A percentile compares a stretch with the other conserved stretches of the same genome.
Conservation (phyloP, 176 grass and related monocot species). For the Lolium perenne region DNA sequence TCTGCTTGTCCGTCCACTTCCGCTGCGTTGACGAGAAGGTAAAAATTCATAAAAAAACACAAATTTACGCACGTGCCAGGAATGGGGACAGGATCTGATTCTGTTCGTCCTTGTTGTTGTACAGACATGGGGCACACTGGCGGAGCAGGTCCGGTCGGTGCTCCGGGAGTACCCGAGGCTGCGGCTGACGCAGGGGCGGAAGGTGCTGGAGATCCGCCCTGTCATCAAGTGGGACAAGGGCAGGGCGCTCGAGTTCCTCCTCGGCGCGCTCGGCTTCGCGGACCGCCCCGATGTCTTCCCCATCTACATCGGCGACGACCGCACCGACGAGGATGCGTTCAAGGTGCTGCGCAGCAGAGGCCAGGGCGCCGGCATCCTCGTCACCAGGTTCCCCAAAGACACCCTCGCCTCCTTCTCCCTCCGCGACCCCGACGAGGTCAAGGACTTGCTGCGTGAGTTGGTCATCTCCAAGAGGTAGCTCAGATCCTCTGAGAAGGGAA, state of each 20-base stretch:
- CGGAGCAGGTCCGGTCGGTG: constrained; percentile 64
- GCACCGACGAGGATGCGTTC: constrained; percentile 95
- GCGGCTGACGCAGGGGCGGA: constrained; percentile 69
- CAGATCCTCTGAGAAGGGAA: too few relatives aligned
- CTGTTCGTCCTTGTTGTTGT: background rate
- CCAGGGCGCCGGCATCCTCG: constrained; percentile 84
- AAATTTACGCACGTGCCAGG: background rate
- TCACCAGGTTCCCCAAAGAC: constrained; percentile 80
- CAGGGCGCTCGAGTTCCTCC: constrained; percentile 92
- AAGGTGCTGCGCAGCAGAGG: constrained; percentile 63
- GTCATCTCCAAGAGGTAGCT: background rate
- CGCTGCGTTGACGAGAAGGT: constrained; percentile 89
- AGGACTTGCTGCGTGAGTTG: constrained; percentile 61
- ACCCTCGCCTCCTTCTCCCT: constrained; percentile 80
- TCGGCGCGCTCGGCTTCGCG: constrained; percentile 78
- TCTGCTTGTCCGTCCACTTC: constrained; percentile 84
- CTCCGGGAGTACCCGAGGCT: constrained; percentile 66
- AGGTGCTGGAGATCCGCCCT: constrained; percentile 87
- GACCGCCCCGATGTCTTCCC: constrained; percentile 68
- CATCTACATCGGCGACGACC: constrained; percentile 93
- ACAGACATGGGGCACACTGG: constrained; percentile 49
- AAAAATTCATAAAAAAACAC: background rate
- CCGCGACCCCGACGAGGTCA: constrained; percentile 80
- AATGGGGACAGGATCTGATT: background rate
- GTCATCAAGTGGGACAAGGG: constrained; percentile 97